Base-by-base conservation (phyloP, 352 stramenopile genomes). In the Pythium vanterpoolii region DNA sequence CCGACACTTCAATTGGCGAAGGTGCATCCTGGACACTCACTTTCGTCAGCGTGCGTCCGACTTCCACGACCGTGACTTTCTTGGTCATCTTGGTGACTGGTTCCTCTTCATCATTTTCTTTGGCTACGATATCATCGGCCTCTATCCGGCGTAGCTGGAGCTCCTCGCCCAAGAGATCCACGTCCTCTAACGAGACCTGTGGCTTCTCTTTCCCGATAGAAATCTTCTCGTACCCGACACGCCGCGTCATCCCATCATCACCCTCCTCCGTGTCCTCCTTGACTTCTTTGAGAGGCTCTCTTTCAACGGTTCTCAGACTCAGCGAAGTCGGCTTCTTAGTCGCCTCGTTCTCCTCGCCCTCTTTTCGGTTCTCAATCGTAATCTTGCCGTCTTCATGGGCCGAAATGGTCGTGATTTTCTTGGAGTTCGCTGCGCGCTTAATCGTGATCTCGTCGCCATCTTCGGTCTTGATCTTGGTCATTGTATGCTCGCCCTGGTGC, bases 381-480 rank as follows among this genome's bases (percentile, higher is more conserved):
- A 90, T 85, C 55, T 84, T 87, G 40, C 81, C 81, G 56, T 83
- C 77, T 23, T 90, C 78, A 48, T 90, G 72, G 2, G 74, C 67
- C 30, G 77, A 89, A 39, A 90, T 90, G 27, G 68, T 86, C 19
- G 79, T 90, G 62, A 87, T 72, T 53, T 86, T 84, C 24, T 87
- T 86, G 56, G 74, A 82, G 27, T 64, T 84, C 14, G 65, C 64
- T 1, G 59, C 68, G 24, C 77, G 76, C 54, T 87, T 87, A 66
- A 90, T 90, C 33, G 81, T 90, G 71, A 90, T 89, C 68, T 89
- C 80, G 59, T 90, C 78, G 40, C 80, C 80, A 42, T 85, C 78
- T 56, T 87, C 71, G 23, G 79, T 89, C 66, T 85, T 89, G 65
- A 90, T 89, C 18, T 72, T 87, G 33, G 77, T 90, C 56, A 74